Evolutionary conservation across 768 basidiomycete genomes (phyloP).

Genomic region (Calocera viscosa): DNA sequence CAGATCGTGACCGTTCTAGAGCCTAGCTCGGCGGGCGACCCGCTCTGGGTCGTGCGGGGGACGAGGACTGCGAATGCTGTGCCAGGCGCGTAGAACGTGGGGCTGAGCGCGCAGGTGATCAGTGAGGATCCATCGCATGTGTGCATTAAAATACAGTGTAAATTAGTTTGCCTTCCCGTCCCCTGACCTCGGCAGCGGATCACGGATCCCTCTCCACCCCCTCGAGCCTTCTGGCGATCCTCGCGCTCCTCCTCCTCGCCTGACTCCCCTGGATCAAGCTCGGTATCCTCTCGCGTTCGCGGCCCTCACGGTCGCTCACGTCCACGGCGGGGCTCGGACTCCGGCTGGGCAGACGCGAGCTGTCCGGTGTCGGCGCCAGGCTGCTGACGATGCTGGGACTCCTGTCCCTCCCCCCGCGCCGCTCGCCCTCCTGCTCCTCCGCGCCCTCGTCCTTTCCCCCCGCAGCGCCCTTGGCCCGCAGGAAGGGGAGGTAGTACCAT

Average conservation of each 20-base stretch:
- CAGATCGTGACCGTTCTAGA: neutral
- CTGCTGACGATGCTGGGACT: neutral
- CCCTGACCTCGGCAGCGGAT: neutral
- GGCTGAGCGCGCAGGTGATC: too few relatives aligned
- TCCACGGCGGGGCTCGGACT: neutral
- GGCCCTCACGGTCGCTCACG: neutral
- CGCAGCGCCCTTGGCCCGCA: neutral
- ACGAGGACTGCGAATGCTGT: neutral
- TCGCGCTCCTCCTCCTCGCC: neutral
- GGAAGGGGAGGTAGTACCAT: neutral
- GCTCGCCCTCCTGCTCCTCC: neutral
- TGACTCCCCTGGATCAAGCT: neutral
- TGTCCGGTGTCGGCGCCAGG: neutral
- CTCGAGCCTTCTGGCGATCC: neutral
- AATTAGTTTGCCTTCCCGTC: neutral
- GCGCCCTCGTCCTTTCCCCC: neutral
- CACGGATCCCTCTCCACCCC: neutral
- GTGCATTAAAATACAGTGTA: conserved; percentile 4
- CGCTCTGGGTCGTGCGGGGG: neutral
- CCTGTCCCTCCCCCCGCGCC: neutral
- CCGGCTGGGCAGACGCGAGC: neutral
- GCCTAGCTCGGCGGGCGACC: neutral
- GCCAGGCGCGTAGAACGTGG: neutral
- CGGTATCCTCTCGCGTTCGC: neutral
- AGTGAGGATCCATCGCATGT: neutral